Conservation (phyloP, 2,329 filamentous ascomycete genomes). For the Blastomyces parvus region DNA sequence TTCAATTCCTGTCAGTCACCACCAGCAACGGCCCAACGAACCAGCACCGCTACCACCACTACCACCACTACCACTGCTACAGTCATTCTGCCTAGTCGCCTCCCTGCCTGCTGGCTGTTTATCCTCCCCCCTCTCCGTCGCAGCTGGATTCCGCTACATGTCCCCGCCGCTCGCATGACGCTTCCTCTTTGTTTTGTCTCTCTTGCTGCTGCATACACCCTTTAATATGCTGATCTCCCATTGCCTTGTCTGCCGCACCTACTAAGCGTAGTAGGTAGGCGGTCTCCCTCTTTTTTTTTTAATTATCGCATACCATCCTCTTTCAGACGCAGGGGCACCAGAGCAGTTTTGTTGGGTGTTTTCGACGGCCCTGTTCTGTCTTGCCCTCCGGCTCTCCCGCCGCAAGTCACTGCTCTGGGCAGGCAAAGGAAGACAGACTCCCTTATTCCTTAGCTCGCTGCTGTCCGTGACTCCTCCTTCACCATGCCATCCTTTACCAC, state of each 20-base stretch:
- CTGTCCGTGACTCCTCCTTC: not conserved
- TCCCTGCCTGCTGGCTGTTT: not conserved
- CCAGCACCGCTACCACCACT: not conserved
- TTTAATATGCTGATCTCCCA: not conserved
- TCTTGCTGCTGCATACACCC: not conserved
- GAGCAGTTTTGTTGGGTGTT: not conserved
- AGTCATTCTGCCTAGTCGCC: not conserved
- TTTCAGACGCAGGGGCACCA: not conserved
- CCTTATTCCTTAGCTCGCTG: not conserved
- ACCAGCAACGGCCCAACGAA: not conserved
- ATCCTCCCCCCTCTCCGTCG: not conserved
- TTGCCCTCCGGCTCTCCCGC: not conserved
- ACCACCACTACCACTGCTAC: not conserved
- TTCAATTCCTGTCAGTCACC: not conserved
- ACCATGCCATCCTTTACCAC: constrained; percentile 33
- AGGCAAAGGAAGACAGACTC: not conserved
- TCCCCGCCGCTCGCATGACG: not conserved
- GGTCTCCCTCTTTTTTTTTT: not conserved
- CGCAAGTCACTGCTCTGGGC: not conserved
- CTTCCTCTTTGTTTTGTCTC: not conserved
- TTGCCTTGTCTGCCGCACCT: not conserved
- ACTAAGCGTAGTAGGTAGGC: constrained; percentile 3
- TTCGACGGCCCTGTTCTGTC: not conserved
- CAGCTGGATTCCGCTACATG: not conserved
- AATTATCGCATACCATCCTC: not conserved